A percentile compares a stretch with the other conserved stretches of the same genome.
These are phyloP conservation scores for Trametes cingulata DNA, from an alignment of 768 basidiomycete genomes.

Conservation along the genomic window DNA sequence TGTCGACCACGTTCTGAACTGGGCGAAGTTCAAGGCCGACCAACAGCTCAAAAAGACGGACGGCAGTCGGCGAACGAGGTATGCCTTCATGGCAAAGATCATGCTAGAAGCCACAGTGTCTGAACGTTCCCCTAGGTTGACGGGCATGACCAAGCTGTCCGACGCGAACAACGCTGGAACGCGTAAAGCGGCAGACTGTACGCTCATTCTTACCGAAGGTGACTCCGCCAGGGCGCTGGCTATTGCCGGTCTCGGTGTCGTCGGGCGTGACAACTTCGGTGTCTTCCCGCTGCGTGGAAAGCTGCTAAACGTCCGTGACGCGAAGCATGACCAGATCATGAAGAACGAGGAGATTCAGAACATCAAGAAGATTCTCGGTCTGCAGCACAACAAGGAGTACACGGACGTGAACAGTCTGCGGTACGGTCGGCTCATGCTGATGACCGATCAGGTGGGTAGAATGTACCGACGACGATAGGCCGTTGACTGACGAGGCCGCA, in stretches of 20 bases:
- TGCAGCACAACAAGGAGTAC: slow-evolving; percentile 94
- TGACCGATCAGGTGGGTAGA: slow-evolving; percentile 92
- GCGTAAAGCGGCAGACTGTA: slow-evolving; percentile 75
- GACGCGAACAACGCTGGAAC: slow-evolving; percentile 98
- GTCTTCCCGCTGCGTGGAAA: slow-evolving; percentile 98
- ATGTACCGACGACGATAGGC: background rate
- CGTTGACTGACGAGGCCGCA: background rate
- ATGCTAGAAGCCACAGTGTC: background rate
- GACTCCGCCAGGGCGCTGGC: slow-evolving; percentile 98
- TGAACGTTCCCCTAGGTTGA: slow-evolving; percentile 52
- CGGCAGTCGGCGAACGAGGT: slow-evolving; percentile 85
- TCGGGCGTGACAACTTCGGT: slow-evolving; percentile 95
- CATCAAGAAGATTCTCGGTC: slow-evolving; percentile 97
- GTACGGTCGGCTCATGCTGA: slow-evolving; percentile 97
- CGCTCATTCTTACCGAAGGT: slow-evolving; percentile 97
- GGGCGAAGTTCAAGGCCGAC: slow-evolving; percentile 97
- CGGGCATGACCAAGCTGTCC: slow-evolving; percentile 89
- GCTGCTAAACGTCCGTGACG: slow-evolving; percentile 95
- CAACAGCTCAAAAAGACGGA: slow-evolving; percentile 96
- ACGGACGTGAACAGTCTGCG: slow-evolving; percentile 63
- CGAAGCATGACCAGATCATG: slow-evolving; percentile 93
- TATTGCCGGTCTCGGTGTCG: slow-evolving; percentile 90
- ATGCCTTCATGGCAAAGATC: slow-evolving; percentile 24
- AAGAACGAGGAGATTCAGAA: slow-evolving; percentile 97
- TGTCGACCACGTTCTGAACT: slow-evolving; percentile 88